These are phyloP conservation scores for Flaveria floridana DNA, from an alignment of 140 eudicot species.

Conservation along the genomic window DNA sequence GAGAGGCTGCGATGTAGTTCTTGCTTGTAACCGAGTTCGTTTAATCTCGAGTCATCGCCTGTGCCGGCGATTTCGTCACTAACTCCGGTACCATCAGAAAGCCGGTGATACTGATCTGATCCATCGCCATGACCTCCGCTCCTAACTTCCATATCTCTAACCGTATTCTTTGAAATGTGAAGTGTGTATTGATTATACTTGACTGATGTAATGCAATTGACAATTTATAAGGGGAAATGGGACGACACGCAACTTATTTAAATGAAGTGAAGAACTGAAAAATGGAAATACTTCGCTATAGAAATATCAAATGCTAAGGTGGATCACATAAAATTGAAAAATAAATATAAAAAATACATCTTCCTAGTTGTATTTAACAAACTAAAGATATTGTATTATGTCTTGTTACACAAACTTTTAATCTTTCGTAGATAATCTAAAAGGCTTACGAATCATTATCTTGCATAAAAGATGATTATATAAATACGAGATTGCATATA, in stretches of 20 bases:
- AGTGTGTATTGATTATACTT: neutral
- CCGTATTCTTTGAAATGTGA: neutral
- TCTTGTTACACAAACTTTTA: too few species aligned
- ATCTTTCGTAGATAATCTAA: too few species aligned
- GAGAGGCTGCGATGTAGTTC: slow-evolving; percentile 67
- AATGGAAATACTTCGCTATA: neutral
- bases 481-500: too few species aligned
- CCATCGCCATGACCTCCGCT: slow-evolving; percentile 23
- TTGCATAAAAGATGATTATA: too few species aligned
- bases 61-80: slow-evolving; percentile 4
- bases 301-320: neutral
- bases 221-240: neutral
- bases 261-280: neutral
- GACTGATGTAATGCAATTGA: neutral
- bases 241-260: neutral
- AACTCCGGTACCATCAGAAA: slow-evolving; percentile 20
- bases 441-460: too few species aligned
- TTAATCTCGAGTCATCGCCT: slow-evolving; percentile 43
- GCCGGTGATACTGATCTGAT: slow-evolving; percentile 38
- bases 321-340: neutral
- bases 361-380: too few species aligned
- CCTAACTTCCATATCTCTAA: slow-evolving; percentile 23
- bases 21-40: slow-evolving; percentile 67
- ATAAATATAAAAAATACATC: too few species aligned
- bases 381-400: too few species aligned